A percentile compares a stretch with the other conserved stretches of the same genome.
These are phyloP conservation scores for Verticillium nubilum DNA, from an alignment of 2,329 filamentous ascomycete genomes.

Conservation along the genomic window DNA sequence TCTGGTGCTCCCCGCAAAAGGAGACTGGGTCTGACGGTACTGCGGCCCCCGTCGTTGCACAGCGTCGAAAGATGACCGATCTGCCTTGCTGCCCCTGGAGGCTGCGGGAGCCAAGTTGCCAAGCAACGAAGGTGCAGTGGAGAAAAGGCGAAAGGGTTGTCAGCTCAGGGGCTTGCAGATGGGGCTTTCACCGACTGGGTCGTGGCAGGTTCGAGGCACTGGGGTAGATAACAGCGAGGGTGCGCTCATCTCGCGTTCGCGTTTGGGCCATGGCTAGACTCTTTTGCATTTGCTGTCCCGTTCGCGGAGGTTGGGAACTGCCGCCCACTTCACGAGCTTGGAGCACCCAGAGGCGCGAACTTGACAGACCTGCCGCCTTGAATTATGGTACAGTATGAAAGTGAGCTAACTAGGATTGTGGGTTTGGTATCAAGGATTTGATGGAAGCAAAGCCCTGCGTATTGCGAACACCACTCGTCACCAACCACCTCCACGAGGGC, in stretches of 20 bases:
- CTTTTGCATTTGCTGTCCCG: neutral
- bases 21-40: neutral
- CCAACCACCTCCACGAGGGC: neutral
- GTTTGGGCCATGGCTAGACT: neutral
- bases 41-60: neutral
- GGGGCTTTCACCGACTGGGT: slow-evolving; percentile 15
- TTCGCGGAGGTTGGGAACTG: neutral
- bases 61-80: neutral
- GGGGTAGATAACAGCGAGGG: slow-evolving; percentile 12
- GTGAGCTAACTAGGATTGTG: neutral
- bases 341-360: neutral
- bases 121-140: neutral
- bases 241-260: slow-evolving; percentile 4
- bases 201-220: slow-evolving; percentile 3
- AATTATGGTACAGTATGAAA: neutral
- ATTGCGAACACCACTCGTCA: neutral
- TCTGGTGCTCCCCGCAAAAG: neutral
- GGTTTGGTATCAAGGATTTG: neutral
- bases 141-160: neutral
- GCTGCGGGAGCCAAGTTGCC: neutral
- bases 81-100: neutral
- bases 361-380: slow-evolving; percentile 1
- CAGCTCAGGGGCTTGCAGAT: neutral
- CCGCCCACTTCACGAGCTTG: neutral
- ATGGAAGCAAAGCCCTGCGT: neutral